A percentile compares a stretch with the other conserved stretches of the same genome.
phyloP scores from a whole-genome alignment of 345 rosid species.

The Carallia brachiata region DNA sequence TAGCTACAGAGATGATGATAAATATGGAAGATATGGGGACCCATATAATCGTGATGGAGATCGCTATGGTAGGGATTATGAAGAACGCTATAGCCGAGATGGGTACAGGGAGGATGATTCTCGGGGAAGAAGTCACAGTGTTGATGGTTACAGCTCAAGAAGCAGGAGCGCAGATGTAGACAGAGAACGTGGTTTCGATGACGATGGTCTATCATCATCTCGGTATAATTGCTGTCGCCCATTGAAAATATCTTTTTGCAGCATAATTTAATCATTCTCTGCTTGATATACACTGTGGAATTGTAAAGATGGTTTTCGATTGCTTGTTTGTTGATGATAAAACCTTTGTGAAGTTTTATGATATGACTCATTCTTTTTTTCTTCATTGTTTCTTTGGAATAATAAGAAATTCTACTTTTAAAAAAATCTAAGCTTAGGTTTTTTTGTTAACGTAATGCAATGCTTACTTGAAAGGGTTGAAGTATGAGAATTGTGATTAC shows the following conservation, averaged over 20 bases:
- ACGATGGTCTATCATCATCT: slow-evolving; percentile 63
- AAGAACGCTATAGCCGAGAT: slow-evolving; percentile 71
- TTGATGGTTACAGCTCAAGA: slow-evolving; percentile 62
- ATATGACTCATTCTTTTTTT: no score
- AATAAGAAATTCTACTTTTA: no score
- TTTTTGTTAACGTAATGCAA: no score
- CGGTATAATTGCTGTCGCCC: slow-evolving; percentile 34
- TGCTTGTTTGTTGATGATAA: background rate
- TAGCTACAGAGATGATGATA: slow-evolving; percentile 82
- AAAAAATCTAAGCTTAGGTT: no score
- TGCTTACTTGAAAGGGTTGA: no score
- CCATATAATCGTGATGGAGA: slow-evolving; percentile 68
- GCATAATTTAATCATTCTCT: background rate
- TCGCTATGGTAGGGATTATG: slow-evolving; percentile 60
- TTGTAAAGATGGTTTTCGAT: background rate
- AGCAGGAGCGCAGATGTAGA: slow-evolving; percentile 68
- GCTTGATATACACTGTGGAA: background rate
- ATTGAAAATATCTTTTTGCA: background rate
- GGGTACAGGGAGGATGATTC: slow-evolving; percentile 75
- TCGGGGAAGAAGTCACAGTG: slow-evolving; percentile 72
- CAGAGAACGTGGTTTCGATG: slow-evolving; percentile 51
- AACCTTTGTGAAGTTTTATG: background rate
- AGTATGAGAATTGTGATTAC: no score
- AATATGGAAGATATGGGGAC: slow-evolving; percentile 69
- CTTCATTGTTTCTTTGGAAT: no score